Conservation (phyloP, 495 filamentous ascomycete species). For the Podospora pseudopauciseta region DNA sequence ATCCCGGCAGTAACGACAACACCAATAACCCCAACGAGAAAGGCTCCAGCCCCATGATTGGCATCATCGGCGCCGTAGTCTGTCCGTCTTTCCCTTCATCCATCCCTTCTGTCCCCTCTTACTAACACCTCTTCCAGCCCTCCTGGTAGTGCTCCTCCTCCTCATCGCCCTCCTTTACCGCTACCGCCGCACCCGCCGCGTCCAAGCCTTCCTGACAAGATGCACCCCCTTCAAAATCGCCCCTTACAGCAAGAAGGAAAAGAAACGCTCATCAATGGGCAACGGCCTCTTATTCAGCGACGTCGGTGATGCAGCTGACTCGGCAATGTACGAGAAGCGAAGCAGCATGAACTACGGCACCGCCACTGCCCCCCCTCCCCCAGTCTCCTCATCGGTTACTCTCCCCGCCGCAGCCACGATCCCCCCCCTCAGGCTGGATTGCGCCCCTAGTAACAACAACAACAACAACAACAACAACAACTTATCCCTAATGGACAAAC, state of each 20-base stretch:
- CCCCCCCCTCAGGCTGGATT: slow-evolving; percentile 8
- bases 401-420: not conserved
- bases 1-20: not conserved
- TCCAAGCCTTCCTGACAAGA: slow-evolving; percentile 27
- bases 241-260: slow-evolving; percentile 24
- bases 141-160: slow-evolving; percentile 27
- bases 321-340: slow-evolving; percentile 20
- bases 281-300: slow-evolving; percentile 26
- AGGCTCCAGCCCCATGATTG: slow-evolving; percentile 17
- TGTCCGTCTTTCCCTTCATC: slow-evolving; percentile 16
- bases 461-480: slow-evolving; percentile 8
- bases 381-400: not conserved
- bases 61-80: slow-evolving; percentile 25
- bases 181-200: slow-evolving; percentile 25
- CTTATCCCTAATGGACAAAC: not conserved
- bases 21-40: slow-evolving; percentile 1
- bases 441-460: slow-evolving; percentile 9
- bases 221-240: slow-evolving; percentile 28
- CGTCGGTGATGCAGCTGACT: slow-evolving; percentile 17
- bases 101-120: not conserved
- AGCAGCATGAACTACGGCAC: slow-evolving; percentile 22
- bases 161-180: slow-evolving; percentile 27
- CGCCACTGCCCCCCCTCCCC: no score
- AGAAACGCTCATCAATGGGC: slow-evolving; percentile 31
- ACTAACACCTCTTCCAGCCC: slow-evolving; percentile 14